Evolutionary conservation across 2,329 filamentous ascomycete species (phyloP).

Genomic region (Colletotrichum lindemuthianum): DNA sequence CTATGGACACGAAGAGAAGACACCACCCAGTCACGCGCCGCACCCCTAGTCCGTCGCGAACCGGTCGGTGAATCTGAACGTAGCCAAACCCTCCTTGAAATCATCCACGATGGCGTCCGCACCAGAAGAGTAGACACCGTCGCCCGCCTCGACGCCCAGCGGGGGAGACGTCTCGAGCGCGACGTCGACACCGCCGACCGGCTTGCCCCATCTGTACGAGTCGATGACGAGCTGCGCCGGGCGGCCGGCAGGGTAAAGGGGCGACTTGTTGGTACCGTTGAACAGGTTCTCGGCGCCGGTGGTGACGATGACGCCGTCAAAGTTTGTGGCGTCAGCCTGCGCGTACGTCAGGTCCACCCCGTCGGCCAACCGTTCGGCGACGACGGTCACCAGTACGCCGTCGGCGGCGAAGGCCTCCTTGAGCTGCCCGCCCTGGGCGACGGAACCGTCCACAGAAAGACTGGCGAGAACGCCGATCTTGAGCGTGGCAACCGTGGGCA

Average conservation of each 20-base stretch:
- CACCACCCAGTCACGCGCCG: background rate
- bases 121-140: constrained; percentile 53
- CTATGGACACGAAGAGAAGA: constrained; percentile 28
- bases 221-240: constrained; percentile 72
- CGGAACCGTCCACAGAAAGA: constrained; percentile 50
- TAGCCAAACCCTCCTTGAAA: constrained; percentile 68
- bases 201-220: constrained; percentile 76
- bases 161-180: constrained; percentile 33
- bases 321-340: constrained; percentile 68
- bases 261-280: constrained; percentile 50
- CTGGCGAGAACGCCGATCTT: constrained; percentile 71
- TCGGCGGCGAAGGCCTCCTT: constrained; percentile 57
- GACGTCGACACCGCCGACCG: constrained; percentile 68
- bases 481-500: constrained; percentile 70
- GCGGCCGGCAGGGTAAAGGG: constrained; percentile 71
- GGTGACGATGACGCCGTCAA: constrained; percentile 71
- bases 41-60: constrained; percentile 63
- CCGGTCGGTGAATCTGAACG: constrained; percentile 73
- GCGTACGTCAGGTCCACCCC: constrained; percentile 73
- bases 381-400: constrained; percentile 67
- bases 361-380: constrained; percentile 66
- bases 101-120: constrained; percentile 51
- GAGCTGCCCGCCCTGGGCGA: constrained; percentile 61
- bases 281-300: constrained; percentile 66
- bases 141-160: constrained; percentile 52